Percentiles rank a stretch among this genome's conserved stretches.
Conservation (phyloP, 2,329 filamentous ascomycete species). For the Talaromyces sp. region DNA sequence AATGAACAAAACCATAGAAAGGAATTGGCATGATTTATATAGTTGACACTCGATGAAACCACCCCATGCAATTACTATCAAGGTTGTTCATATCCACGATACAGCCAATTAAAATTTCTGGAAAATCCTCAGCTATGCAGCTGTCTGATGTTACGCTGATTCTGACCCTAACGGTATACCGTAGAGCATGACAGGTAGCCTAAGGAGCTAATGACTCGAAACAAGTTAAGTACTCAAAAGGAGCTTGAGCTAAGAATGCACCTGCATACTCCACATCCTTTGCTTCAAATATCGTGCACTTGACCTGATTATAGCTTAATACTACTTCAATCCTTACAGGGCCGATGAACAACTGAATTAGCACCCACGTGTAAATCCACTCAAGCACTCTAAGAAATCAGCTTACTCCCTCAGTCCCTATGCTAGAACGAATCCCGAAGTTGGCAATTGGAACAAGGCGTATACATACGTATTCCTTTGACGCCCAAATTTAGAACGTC, state of each 20-base stretch:
- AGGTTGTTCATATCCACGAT: neutral
- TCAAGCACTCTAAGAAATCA: neutral
- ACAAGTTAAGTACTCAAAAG: neutral
- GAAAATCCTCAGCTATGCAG: neutral
- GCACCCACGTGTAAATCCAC: neutral
- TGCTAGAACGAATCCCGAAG: neutral
- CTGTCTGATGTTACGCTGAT: conserved; percentile 2
- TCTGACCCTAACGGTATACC: neutral
- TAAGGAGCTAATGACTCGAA: neutral
- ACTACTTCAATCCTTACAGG: neutral
- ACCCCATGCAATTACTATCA: neutral
- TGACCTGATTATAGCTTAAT: neutral
- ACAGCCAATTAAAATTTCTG: neutral
- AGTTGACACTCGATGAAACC: no score
- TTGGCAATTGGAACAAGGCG: neutral
- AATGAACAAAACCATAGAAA: no score
- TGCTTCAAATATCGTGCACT: neutral
- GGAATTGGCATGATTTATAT: neutral
- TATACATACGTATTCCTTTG: neutral
- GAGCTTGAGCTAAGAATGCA: neutral
- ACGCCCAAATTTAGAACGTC: neutral
- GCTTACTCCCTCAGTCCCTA: neutral
- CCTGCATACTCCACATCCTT: neutral
- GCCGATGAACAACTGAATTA: neutral
- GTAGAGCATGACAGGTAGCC: neutral